Conservation (phyloP, 139 green algal species). For the Chlorella sp. region DNA sequence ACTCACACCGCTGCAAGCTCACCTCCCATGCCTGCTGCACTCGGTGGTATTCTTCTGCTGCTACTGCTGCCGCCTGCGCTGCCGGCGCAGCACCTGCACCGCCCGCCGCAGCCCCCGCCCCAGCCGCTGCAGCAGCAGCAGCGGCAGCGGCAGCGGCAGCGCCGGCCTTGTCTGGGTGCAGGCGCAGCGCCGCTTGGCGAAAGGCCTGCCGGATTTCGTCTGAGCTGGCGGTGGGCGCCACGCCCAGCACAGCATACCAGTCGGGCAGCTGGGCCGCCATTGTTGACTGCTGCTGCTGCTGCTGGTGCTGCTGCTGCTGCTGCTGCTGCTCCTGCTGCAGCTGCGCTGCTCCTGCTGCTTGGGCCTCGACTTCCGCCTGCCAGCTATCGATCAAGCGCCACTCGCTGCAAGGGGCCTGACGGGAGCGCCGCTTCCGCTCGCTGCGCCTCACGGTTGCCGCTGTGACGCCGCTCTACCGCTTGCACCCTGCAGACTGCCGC, state of each 20-base stretch:
- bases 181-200: conserved; percentile 69
- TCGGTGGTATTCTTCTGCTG: conserved; percentile 1
- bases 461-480: neutral
- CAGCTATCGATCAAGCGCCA: too few relatives aligned
- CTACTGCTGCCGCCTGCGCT: neutral
- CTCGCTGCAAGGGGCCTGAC: too few relatives aligned
- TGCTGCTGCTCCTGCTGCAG: too few relatives aligned
- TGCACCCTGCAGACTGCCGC: too few relatives aligned
- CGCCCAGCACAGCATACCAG: conserved; percentile 48
- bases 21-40: conserved; percentile 35
- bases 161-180: conserved; percentile 84
- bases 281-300: neutral
- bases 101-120: neutral
- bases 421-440: too few relatives aligned
- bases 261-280: neutral
- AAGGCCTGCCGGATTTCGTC: conserved; percentile 88
- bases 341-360: neutral
- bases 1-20: neutral
- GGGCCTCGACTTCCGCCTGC: too few relatives aligned
- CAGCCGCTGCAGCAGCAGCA: neutral
- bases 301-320: neutral
- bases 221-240: conserved; percentile 13
- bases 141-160: neutral
- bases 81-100: neutral
- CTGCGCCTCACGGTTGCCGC: too few relatives aligned